phyloP scores from a whole-genome alignment of 2,329 filamentous ascomycete genomes.

The Aureobasidium sp. region DNA sequence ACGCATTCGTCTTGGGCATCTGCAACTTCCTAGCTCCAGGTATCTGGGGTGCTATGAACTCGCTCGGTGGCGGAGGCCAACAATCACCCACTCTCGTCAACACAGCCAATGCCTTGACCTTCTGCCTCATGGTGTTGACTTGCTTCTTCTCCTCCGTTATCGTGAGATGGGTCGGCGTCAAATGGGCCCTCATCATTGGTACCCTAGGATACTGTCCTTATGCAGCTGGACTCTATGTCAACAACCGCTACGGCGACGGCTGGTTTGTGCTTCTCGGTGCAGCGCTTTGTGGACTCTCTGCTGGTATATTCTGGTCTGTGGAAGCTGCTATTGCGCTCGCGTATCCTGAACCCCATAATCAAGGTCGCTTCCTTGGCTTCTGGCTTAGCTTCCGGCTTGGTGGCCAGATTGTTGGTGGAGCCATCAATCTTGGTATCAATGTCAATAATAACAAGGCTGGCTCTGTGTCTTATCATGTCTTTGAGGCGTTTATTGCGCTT shows the following conservation, averaged over 20 bases:
- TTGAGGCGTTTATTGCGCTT: conserved; percentile 62
- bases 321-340: conserved; percentile 66
- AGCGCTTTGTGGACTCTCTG: conserved; percentile 61
- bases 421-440: conserved; percentile 64
- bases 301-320: conserved; percentile 68
- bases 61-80: conserved; percentile 61
- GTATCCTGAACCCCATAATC: conserved; percentile 64
- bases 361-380: conserved; percentile 57
- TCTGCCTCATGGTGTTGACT: conserved; percentile 65
- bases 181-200: conserved; percentile 62
- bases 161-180: conserved; percentile 63
- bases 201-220: conserved; percentile 66
- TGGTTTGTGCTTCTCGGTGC: conserved; percentile 65
- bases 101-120: conserved; percentile 62
- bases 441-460: conserved; percentile 50
- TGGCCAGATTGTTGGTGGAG: conserved; percentile 64
- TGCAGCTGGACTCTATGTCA: conserved; percentile 63
- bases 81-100: conserved; percentile 61
- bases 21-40: conserved; percentile 65
- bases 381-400: conserved; percentile 58
- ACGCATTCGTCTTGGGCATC: conserved; percentile 62
- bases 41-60: conserved; percentile 65
- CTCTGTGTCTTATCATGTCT: conserved; percentile 62
- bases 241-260: conserved; percentile 61
- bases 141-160: conserved; percentile 59